Base-by-base conservation (phyloP, 1,139 yeast species). In the Suhomyces ambrosiae region DNA sequence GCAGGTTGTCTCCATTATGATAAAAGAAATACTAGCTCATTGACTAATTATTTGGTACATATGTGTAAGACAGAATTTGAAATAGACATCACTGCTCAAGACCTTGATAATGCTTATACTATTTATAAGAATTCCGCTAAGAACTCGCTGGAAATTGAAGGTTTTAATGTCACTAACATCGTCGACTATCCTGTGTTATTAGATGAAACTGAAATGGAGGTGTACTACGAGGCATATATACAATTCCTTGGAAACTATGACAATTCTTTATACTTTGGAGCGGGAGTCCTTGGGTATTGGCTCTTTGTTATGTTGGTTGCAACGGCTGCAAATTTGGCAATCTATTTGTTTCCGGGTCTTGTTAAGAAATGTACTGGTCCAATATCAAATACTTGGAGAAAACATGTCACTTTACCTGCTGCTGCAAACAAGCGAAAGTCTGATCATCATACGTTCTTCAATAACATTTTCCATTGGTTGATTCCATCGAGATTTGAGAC, bases 261-360 rank as follows among this genome's bases (percentile, higher is more conserved):
- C 36, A 42, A 27, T 35, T 66, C 80, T 3, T 60, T 72, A 36
- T 74, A 59, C 44, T 67, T 72, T 47, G 83, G 84, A 8, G 56
- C 68, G 15, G 80, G 71, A 3, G 38, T 68, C 18, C 46, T 77
- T 21, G 77, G 74, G 0, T 78, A 66, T 48, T 77, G 82, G 80
- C 68, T 62, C 1, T 37, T 70, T 3, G 60, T 79, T 7, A 49
- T 77, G 42, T 17, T 77, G 1, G 22, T 69, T 21, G 71, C 74
- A 3, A 63, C 65, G 3, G 28, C 71, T 12, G 51, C 61, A 33
- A 74, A 79, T 49, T 71, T 79, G 76, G 19, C 38, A 12, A 58
- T 52, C 33, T 18, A 51, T 3, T 41, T 66, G 21, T 53, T 54
- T 27, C 74, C 73, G 2, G 41, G 51, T 0, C 29, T 56, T 5